Evolutionary conservation across 306 rosid genomes (phyloP).

Genomic region (Glycine tomentella): DNA sequence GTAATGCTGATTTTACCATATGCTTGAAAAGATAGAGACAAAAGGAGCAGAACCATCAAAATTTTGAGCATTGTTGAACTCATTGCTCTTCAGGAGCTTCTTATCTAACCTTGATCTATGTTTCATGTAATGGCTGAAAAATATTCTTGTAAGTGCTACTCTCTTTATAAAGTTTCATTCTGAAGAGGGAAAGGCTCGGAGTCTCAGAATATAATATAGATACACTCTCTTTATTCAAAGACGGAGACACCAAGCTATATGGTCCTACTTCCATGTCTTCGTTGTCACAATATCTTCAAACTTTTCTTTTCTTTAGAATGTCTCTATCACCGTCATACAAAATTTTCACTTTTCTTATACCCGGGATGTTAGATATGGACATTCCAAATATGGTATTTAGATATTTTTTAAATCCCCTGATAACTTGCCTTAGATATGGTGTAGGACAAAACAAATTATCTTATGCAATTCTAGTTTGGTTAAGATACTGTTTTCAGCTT

Average conservation of each 20-base stretch:
- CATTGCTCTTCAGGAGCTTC: slow-evolving; percentile 43
- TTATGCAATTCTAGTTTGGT: slow-evolving; percentile 1
- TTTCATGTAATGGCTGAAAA: slow-evolving; percentile 6
- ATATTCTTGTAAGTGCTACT: neutral
- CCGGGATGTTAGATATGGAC: slow-evolving; percentile 39
- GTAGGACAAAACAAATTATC: slow-evolving; percentile 18
- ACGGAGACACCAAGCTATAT: slow-evolving; percentile 8
- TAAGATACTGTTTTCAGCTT: slow-evolving; percentile 13
- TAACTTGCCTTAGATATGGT: slow-evolving; percentile 7
- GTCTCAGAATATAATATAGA: neutral
- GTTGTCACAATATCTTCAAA: slow-evolving; percentile 35
- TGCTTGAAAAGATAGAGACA: slow-evolving; percentile 39
- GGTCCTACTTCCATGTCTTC: slow-evolving; percentile 47
- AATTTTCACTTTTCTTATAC: slow-evolving; percentile 31
- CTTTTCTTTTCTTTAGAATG: slow-evolving; percentile 37
- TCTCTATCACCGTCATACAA: slow-evolving; percentile 21
- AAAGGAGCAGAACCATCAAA: slow-evolving; percentile 41
- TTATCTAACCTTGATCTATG: slow-evolving; percentile 16
- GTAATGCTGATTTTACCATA: slow-evolving; percentile 43
- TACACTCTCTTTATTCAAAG: neutral
- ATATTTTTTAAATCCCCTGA: neutral
- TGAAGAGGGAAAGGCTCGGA: slow-evolving; percentile 17
- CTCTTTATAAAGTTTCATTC: slow-evolving; percentile 14
- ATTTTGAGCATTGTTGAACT: slow-evolving; percentile 36
- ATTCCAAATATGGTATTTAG: slow-evolving; percentile 26